Evolutionary conservation across 306 rosid genomes (phyloP), one percentile per base, ranked within the genome.

Genomic region (Trifolium repens): DNA sequence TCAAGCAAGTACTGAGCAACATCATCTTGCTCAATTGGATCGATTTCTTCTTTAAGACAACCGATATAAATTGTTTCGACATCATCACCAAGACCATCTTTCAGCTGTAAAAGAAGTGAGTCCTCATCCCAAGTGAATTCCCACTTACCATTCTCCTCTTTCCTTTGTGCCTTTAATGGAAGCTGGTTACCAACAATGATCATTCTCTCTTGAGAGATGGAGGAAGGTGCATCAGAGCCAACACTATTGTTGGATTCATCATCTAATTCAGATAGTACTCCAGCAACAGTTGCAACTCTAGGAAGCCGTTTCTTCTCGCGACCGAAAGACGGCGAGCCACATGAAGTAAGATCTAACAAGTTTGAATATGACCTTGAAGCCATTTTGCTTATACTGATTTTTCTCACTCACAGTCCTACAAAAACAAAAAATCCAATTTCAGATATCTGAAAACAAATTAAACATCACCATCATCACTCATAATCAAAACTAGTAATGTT

Each of bases 71-170:
- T 78, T 47, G 89, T 93, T 80, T 90, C 97, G 13, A 85, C 86
- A 76, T 92, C 97, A 78, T 92, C 97, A 7, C 91, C 96, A 64
- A 92, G 88, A 35, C 97, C 97, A 87, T 92, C 96, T 84, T 92
- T 90, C 66, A 92, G 93, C 81, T 92, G 96, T 46, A 92, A 83
- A 71, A 92, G 91, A 77, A 92, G 96, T 12, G 97, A 92, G 77
- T 92, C 97, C 74, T 92, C 96, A 68, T 92, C 97, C 97, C 93
- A 87, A 70, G 86, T 83, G 69, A 92, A 90, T 67, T 55, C 83
- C 96, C 93, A 92, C 10, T 53, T 78, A 64, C 93, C 97, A 79
- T 84, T 59, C 0, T 83, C 88, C 0, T 83, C 89, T 27, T 76
- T 75, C 46, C 81, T 81, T 39, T 85, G 79, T 0, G 84, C 88